Conservation (phyloP, 495 filamentous ascomycete species). For the Glonium stellatum region DNA sequence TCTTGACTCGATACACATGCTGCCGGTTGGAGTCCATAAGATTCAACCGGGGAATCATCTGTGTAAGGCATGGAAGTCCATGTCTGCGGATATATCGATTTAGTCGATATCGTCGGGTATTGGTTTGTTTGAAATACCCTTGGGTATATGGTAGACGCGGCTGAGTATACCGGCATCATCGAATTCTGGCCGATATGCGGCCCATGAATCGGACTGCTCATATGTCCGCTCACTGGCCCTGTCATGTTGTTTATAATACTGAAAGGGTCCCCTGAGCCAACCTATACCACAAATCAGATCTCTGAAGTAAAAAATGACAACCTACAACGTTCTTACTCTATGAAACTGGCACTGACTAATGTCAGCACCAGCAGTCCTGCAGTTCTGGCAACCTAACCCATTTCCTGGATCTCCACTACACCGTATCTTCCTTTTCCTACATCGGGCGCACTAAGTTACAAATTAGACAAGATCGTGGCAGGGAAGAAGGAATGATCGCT, state of each 20-base stretch:
- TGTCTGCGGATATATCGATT: constrained; percentile 3
- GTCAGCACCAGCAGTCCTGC: constrained; percentile 62
- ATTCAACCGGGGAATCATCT: constrained; percentile 24
- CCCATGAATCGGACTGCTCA: not conserved
- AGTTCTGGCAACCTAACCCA: constrained; percentile 73
- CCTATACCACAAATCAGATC: constrained; percentile 17
- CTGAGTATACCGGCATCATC: constrained; percentile 21
- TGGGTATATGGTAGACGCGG: not conserved
- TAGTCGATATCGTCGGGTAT: constrained; percentile 13
- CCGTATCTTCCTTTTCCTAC: constrained; percentile 90
- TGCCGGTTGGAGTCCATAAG: constrained; percentile 13
- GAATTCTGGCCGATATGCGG: constrained; percentile 5
- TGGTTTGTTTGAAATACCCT: not conserved
- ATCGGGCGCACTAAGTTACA: constrained; percentile 68
- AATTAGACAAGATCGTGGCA: not conserved
- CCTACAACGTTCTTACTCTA: constrained; percentile 50
- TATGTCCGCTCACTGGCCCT: not conserved
- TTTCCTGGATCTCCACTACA: constrained; percentile 82
- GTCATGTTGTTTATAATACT: not conserved
- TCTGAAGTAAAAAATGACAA: not conserved
- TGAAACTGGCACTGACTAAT: constrained; percentile 61
- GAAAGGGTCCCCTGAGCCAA: constrained; percentile 17
- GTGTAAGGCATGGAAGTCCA: constrained; percentile 18
- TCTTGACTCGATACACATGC: constrained; percentile 11
- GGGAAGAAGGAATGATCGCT: no score